phyloP scores from a whole-genome alignment of 2,329 filamentous ascomycete species.

The Colletotrichum camelliae region DNA sequence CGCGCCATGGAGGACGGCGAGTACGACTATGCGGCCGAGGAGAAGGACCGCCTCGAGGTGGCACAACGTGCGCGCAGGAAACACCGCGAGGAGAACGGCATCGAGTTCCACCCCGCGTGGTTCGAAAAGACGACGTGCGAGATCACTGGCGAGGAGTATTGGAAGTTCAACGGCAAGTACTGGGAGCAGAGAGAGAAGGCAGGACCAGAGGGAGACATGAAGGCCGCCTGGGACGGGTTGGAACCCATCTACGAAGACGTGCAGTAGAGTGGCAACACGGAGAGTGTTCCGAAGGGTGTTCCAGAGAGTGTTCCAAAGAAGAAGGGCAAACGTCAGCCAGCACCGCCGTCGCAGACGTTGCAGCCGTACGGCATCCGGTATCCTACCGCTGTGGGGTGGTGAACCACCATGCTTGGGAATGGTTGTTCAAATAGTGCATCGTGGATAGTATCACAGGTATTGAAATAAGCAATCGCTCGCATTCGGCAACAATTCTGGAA shows the following conservation, averaged over 20 bases:
- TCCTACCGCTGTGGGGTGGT: background rate
- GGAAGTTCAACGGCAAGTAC: conserved; percentile 88
- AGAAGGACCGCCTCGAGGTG: conserved; percentile 95
- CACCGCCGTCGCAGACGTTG: background rate
- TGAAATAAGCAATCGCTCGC: conserved; percentile 13
- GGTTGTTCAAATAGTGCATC: background rate
- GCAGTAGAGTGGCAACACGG: background rate
- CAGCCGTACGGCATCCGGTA: background rate
- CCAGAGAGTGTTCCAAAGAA: background rate
- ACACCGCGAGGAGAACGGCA: conserved; percentile 75
- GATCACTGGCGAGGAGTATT: conserved; percentile 86
- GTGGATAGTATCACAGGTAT: background rate
- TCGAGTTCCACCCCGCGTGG: conserved; percentile 86
- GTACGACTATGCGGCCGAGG: conserved; percentile 89
- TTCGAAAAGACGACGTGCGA: conserved; percentile 77
- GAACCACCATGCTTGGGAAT: background rate
- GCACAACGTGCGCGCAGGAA: conserved; percentile 81
- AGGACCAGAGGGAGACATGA: conserved; percentile 58
- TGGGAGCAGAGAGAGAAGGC: conserved; percentile 78
- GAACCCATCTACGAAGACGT: conserved; percentile 73
- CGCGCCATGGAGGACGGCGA: conserved; percentile 98
- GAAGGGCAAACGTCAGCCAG: background rate
- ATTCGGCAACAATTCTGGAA: background rate
- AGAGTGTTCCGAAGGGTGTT: background rate
- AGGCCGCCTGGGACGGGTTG: conserved; percentile 68